These are phyloP conservation scores for Amylostereum areolatum DNA, from an alignment of 1,284 basidiomycete genomes.

Conservation along the genomic window DNA sequence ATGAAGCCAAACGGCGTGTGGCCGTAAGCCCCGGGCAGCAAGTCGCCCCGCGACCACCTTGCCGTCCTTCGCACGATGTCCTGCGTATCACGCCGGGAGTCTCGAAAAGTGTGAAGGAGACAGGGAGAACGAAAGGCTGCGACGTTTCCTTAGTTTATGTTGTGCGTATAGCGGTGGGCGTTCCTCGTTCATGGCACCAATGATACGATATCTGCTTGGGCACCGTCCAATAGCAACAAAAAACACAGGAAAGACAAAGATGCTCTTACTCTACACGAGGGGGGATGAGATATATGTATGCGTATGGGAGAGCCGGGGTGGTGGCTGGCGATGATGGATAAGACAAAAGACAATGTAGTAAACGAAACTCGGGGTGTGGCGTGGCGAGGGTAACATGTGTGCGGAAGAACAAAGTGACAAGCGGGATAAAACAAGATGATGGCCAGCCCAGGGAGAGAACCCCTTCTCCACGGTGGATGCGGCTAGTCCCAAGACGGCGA, in stretches of 20 bases:
- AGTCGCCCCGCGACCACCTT: too few relatives aligned
- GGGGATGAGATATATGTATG: conserved; percentile 1
- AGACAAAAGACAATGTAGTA: conserved; percentile 10
- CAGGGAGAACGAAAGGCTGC: too few relatives aligned
- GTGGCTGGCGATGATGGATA: not conserved
- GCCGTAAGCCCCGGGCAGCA: too few relatives aligned
- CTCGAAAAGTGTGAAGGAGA: too few relatives aligned
- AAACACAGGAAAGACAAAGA: not conserved
- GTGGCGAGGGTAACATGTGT: conserved; percentile 1
- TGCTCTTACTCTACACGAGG: conserved; percentile 16
- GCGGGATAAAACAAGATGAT: not conserved
- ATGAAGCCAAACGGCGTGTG: too few relatives aligned
- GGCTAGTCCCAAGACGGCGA: conserved; percentile 55
- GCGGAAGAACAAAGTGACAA: not conserved
- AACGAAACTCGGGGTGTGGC: conserved; percentile 6
- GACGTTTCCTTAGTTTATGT: too few relatives aligned
- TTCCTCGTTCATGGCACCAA: too few relatives aligned
- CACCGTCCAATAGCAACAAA: too few relatives aligned
- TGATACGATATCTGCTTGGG: too few relatives aligned
- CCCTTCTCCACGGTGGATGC: not conserved
- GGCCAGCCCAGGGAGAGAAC: not conserved
- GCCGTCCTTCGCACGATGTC: too few relatives aligned
- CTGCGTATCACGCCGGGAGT: too few relatives aligned
- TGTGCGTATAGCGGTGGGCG: too few relatives aligned
- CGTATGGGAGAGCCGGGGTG: not conserved